Conservation (phyloP, 257 asterid species). For the Solanum gandarillasii region DNA sequence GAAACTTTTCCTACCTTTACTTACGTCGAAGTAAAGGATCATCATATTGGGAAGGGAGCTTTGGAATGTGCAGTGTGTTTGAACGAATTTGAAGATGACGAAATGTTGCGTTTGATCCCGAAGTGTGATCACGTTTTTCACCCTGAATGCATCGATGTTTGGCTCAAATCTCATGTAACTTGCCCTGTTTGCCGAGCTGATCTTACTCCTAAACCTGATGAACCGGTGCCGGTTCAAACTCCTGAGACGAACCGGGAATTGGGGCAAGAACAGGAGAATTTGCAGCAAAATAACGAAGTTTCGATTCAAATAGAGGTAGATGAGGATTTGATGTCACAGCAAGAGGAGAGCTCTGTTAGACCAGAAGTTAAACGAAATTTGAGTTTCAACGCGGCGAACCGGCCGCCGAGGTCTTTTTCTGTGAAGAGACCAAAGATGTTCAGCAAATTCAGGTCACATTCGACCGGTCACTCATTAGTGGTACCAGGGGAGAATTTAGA, state of each 20-base stretch:
- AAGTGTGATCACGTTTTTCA: constrained; percentile 93
- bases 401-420: constrained; percentile 41
- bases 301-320: constrained; percentile 26
- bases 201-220: constrained; percentile 26
- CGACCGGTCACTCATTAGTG: constrained; percentile 83
- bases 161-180: constrained; percentile 80
- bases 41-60: constrained; percentile 62
- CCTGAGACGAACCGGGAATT: background rate
- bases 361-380: constrained; percentile 13
- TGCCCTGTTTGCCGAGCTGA: constrained; percentile 93
- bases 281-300: constrained; percentile 17
- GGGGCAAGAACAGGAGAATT: background rate
- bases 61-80: constrained; percentile 91
- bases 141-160: constrained; percentile 80
- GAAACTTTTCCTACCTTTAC: constrained; percentile 73
- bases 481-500: constrained; percentile 60
- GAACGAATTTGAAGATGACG: constrained; percentile 71
- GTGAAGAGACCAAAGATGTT: constrained; percentile 12
- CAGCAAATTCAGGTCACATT: constrained; percentile 65
- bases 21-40: constrained; percentile 81
- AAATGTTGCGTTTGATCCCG: constrained; percentile 73
- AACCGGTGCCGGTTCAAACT: constrained; percentile 7
- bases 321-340: background rate
- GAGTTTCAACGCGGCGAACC: constrained; percentile 18
- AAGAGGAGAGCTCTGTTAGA: background rate